A percentile compares a stretch with the other conserved stretches of the same genome.
Evolutionary conservation across 352 stramenopile genomes (phyloP).

Genomic region (Thalassiosira oceanica): DNA sequence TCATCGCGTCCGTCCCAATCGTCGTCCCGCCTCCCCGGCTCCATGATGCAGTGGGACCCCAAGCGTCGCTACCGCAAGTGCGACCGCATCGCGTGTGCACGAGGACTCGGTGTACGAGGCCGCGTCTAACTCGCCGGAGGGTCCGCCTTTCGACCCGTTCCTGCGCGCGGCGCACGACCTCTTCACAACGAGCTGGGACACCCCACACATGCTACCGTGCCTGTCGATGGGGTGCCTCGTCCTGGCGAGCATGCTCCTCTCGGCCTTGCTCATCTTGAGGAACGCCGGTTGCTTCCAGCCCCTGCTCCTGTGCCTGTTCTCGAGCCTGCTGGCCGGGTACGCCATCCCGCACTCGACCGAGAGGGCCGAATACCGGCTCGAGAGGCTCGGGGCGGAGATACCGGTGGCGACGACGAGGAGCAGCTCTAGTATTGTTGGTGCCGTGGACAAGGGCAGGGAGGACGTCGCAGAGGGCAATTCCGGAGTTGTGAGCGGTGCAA

Average conservation of each 20-base stretch:
- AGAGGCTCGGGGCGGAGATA: no score
- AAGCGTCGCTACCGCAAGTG: slow-evolving; percentile 68
- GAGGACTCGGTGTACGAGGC: slow-evolving; percentile 50
- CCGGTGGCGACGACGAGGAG: no score
- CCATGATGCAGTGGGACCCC: slow-evolving; percentile 64
- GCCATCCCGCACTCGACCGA: slow-evolving; percentile 11
- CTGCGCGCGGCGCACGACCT: slow-evolving; percentile 7
- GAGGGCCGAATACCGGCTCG: no score
- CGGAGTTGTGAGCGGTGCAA: no score
- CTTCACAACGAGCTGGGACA: slow-evolving; percentile 62
- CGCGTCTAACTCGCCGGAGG: slow-evolving; percentile 60
- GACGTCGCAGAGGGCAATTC: no score
- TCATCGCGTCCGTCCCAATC: not conserved
- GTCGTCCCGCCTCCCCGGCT: slow-evolving; percentile 8
- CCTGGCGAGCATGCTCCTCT: slow-evolving; percentile 12
- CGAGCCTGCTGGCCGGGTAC: slow-evolving; percentile 18
- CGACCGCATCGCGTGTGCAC: slow-evolving; percentile 50
- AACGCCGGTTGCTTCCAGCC: slow-evolving; percentile 34
- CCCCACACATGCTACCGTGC: slow-evolving; percentile 36
- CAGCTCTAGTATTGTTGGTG: no score
- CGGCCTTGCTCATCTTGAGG: slow-evolving; percentile 20
- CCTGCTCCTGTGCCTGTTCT: slow-evolving; percentile 14
- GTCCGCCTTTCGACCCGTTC: slow-evolving; percentile 60
- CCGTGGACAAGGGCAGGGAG: no score
- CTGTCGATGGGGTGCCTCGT: slow-evolving; percentile 24